Evolutionary conservation across 1,284 basidiomycete species (phyloP), one percentile per base, ranked within the genome.

Genomic region (Rhodotorula sp.): DNA sequence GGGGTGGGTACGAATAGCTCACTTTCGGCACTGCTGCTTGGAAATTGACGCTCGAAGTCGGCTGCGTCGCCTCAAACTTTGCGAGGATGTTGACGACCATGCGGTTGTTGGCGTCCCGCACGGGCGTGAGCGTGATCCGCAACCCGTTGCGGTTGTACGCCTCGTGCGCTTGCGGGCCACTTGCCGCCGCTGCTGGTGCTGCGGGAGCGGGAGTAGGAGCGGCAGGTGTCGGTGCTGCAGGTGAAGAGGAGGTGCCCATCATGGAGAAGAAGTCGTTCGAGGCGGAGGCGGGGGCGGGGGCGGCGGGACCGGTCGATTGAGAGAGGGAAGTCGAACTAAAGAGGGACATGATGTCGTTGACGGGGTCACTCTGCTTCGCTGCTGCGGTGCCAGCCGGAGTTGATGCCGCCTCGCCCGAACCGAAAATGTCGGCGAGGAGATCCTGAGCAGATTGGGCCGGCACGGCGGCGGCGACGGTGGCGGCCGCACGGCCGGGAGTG

Each of bases 21-120:
- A 63, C 72, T 86, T 95, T 97, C 5, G 97, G 97, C 15, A 99
- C 97, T 5, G 97, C 97, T 58, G 95, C 97, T 81, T 99, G 95
- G 85, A 99, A 97, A 80, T 89, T 93, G 71, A 99, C 84, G 2
- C 86, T 87, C 21, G 84, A 84, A 5, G 85, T 86, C 3, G 85
- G 70, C 38, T 26, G 23, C 5, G 89, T 64, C 12, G 78, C 86
- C 67, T 90, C 89, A 84, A 99, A 99, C 62, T 89, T 86, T 12
- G 93, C 95, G 65, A 93, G 84, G 73, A 99, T 90, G 82, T 94
- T 91, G 47, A 97, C 89, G 50, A 97, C 85, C 45, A 93, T 94
- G 14, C 92, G 90, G 72, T 90, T 88, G 59, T 87, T 83, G 16
- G 89, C 82, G 52, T 89, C 90, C 28, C 89, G 89, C 79, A 92